phyloP scores from a whole-genome alignment of 2,329 filamentous ascomycete species.

The Uncinocarpus reesii region DNA sequence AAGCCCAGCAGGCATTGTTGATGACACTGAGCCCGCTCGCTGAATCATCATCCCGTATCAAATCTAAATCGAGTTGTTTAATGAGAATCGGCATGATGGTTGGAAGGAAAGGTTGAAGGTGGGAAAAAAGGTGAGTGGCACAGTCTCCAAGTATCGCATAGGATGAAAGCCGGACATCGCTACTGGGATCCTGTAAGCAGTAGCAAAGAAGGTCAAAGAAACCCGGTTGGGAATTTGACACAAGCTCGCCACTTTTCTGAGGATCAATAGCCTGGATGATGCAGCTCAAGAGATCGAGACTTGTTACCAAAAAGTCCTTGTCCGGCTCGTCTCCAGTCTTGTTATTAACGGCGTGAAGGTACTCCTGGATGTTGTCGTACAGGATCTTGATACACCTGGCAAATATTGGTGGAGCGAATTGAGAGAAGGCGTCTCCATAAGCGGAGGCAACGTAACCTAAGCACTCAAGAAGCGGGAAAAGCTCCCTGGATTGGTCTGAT shows the following conservation, averaged over 20 bases:
- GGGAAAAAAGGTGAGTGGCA: conserved; percentile 79
- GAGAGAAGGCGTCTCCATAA: conserved; percentile 68
- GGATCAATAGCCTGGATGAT: conserved; percentile 81
- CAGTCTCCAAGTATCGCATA: conserved; percentile 93
- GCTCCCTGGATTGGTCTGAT: conserved; percentile 76
- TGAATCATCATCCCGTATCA: conserved; percentile 64
- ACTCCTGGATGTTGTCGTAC: conserved; percentile 78
- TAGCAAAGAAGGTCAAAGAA: conserved; percentile 86
- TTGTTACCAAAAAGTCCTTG: conserved; percentile 95
- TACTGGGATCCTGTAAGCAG: conserved; percentile 83
- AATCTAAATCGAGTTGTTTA: conserved; percentile 73
- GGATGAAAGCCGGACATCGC: conserved; percentile 90
- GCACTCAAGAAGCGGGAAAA: conserved; percentile 93
- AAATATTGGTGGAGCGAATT: conserved; percentile 81
- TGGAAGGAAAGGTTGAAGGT: conserved; percentile 63
- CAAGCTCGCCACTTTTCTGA: conserved; percentile 62
- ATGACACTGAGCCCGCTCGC: conserved; percentile 83
- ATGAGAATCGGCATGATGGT: conserved; percentile 69
- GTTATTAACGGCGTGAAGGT: conserved; percentile 59
- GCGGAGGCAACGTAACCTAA: conserved; percentile 87
- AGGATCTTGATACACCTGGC: conserved; percentile 81
- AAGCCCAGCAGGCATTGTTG: conserved; percentile 97
- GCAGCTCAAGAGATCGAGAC: conserved; percentile 81
- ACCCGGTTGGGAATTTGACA: conserved; percentile 62
- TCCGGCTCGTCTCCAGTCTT: conserved; percentile 65